A percentile compares a stretch with the other conserved stretches of the same genome.
Conservation (phyloP, 2,329 filamentous ascomycete species). For the Zasmidium citrigriseum region DNA sequence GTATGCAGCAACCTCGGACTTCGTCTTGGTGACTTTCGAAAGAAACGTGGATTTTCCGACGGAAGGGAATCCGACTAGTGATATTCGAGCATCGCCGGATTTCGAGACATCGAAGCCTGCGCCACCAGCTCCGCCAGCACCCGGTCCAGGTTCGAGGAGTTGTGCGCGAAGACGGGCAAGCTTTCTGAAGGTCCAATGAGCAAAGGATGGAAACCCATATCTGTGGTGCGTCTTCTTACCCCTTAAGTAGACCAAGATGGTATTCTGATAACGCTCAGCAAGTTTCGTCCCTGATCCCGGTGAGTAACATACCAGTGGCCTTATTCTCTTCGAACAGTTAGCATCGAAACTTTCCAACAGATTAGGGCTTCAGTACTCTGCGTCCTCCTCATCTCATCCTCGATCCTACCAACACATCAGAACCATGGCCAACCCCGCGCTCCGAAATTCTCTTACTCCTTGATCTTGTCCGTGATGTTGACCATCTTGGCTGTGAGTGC, state of each 20-base stretch:
- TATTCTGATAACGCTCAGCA: constrained; percentile 69
- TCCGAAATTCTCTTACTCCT: constrained; percentile 68
- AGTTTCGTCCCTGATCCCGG: constrained; percentile 5
- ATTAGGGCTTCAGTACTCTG: constrained; percentile 70
- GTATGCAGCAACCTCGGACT: constrained; percentile 93
- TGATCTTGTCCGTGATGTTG: constrained; percentile 99
- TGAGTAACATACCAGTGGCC: constrained; percentile 75
- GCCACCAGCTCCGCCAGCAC: constrained; percentile 73
- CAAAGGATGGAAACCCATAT: background rate
- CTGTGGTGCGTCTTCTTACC: constrained; percentile 56
- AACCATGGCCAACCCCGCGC: background rate
- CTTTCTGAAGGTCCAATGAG: constrained; percentile 63
- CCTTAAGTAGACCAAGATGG: constrained; percentile 95
- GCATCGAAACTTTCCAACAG: constrained; percentile 19
- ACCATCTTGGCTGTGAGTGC: constrained; percentile 67
- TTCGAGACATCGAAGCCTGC: constrained; percentile 89
- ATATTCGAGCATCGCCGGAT: constrained; percentile 93
- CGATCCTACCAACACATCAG: constrained; percentile 67
- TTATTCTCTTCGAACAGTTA: constrained; percentile 77
- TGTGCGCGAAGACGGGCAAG: constrained; percentile 93
- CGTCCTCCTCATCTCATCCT: constrained; percentile 98
- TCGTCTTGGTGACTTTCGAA: constrained; percentile 98
- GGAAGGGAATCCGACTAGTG: constrained; percentile 96
- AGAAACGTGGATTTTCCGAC: constrained; percentile 98
- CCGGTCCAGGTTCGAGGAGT: constrained; percentile 83